Conservation (phyloP, 2,329 filamentous ascomycete genomes). For the Microcyclospora pomicola region DNA sequence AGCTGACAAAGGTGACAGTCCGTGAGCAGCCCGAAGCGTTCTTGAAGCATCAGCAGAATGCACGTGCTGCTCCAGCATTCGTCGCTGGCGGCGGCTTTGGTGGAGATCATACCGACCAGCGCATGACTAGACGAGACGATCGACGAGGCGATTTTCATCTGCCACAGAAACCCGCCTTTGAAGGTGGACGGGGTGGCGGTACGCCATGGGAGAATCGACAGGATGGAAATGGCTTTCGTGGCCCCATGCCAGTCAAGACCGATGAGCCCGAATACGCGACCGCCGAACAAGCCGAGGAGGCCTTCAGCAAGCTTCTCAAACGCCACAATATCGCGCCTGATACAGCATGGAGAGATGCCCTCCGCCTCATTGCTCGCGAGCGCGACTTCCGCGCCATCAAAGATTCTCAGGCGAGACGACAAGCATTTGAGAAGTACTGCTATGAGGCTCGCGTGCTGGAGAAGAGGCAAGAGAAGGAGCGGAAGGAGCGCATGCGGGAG, state of each 20-base stretch:
- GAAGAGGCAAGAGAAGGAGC: conserved; percentile 86
- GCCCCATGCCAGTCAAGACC: conserved; percentile 20
- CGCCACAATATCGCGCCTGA: conserved; percentile 77
- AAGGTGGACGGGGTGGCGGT: conserved; percentile 15
- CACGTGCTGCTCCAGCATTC: conserved; percentile 29
- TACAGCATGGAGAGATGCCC: conserved; percentile 83
- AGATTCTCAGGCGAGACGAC: conserved; percentile 78
- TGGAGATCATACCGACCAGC: conserved; percentile 12
- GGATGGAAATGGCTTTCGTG: conserved; percentile 20
- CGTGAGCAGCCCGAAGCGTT: conserved; percentile 66
- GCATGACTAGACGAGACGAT: conserved; percentile 17
- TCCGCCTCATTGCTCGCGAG: conserved; percentile 76
- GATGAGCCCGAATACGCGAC: conserved; percentile 57
- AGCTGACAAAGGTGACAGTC: conserved; percentile 76
- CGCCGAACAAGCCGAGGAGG: conserved; percentile 78
- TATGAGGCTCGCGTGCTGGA: conserved; percentile 81
- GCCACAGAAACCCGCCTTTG: conserved; percentile 26
- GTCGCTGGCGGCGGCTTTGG: conserved; percentile 38
- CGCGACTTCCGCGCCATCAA: conserved; percentile 86
- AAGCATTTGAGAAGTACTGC: conserved; percentile 90
- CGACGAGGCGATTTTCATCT: conserved; percentile 26
- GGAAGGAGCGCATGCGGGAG: conserved; percentile 75
- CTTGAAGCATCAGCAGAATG: conserved; percentile 8
- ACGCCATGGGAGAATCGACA: conserved; percentile 20
- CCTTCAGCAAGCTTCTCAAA: conserved; percentile 80